phyloP scores from a whole-genome alignment of 805 yeast species.

The Candida montana region DNA sequence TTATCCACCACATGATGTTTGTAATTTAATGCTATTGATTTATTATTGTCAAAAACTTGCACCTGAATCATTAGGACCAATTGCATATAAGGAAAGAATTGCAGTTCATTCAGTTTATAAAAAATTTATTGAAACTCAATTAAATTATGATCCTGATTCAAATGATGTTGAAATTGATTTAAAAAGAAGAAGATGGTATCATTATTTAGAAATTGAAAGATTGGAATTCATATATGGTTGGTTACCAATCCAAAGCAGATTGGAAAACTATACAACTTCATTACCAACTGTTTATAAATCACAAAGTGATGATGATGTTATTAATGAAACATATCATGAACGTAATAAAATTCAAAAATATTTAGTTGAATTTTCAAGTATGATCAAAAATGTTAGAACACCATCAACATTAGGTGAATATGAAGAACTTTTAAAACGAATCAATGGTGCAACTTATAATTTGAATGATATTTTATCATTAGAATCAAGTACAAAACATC shows the following conservation, averaged over 20 bases:
- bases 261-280: slow-evolving; percentile 1
- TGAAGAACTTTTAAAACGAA: background rate
- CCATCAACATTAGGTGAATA: background rate
- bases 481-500: background rate
- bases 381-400: slow-evolving; percentile 4
- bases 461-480: slow-evolving; percentile 2
- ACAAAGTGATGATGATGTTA: background rate
- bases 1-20: background rate
- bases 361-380: background rate
- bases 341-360: slow-evolving; percentile 2
- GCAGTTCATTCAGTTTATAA: background rate
- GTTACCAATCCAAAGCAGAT: background rate
- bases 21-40: slow-evolving; percentile 5
- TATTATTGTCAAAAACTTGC: slow-evolving; percentile 4
- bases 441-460: background rate
- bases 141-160: slow-evolving; percentile 1
- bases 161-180: background rate
- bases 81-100: background rate
- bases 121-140: background rate
- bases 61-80: slow-evolving; percentile 6
- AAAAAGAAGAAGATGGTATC: slow-evolving; percentile 6
- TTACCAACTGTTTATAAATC: background rate
- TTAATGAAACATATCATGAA: slow-evolving; percentile 1
- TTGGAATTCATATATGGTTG: slow-evolving; percentile 4
- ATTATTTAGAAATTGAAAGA: slow-evolving; percentile 2